A percentile compares a stretch with the other conserved stretches of the same genome.
phyloP scores from a whole-genome alignment of 2,329 filamentous ascomycete genomes.

The Neonectria ditissima region DNA sequence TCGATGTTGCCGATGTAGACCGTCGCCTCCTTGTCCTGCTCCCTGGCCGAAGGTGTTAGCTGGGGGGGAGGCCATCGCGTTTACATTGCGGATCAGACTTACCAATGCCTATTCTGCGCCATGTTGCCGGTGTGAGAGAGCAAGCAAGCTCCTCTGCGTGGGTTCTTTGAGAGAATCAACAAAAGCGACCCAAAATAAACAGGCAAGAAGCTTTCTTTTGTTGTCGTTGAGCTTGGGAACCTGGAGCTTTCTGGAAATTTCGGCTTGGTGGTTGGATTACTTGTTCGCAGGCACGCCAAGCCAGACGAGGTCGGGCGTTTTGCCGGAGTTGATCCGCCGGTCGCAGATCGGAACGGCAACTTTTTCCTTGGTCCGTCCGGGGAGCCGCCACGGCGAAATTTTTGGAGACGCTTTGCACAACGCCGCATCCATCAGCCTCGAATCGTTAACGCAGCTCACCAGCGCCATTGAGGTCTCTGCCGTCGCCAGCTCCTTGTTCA shows the following conservation, averaged over 20 bases:
- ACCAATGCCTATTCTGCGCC: constrained; percentile 82
- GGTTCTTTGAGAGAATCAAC: not conserved
- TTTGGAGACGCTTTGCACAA: constrained; percentile 38
- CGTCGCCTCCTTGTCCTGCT: constrained; percentile 98
- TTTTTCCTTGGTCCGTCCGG: constrained; percentile 42
- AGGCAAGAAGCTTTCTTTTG: constrained; percentile 26
- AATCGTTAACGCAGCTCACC: constrained; percentile 17
- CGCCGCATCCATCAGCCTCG: constrained; percentile 34
- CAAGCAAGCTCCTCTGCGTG: constrained; percentile 15
- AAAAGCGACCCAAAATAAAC: not conserved
- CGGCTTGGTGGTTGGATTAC: constrained; percentile 35
- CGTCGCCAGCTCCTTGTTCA: not conserved
- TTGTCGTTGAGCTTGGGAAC: constrained; percentile 4
- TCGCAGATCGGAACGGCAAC: constrained; percentile 36
- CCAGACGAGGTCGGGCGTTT: constrained; percentile 32
- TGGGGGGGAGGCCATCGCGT: not conserved
- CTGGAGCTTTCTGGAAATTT: constrained; percentile 44
- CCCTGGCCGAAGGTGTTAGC: constrained; percentile 64
- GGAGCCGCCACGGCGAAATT: constrained; percentile 37
- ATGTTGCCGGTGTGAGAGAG: constrained; percentile 59
- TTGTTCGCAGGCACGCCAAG: not conserved
- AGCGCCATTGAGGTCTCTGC: constrained; percentile 19
- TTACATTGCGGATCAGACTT: constrained; percentile 44
- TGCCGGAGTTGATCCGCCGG: constrained; percentile 48
- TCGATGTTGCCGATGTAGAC: constrained; percentile 99